Evolutionary conservation across 805 yeast species (phyloP).

Genomic region (Tetrapisispora nanseiensis): DNA sequence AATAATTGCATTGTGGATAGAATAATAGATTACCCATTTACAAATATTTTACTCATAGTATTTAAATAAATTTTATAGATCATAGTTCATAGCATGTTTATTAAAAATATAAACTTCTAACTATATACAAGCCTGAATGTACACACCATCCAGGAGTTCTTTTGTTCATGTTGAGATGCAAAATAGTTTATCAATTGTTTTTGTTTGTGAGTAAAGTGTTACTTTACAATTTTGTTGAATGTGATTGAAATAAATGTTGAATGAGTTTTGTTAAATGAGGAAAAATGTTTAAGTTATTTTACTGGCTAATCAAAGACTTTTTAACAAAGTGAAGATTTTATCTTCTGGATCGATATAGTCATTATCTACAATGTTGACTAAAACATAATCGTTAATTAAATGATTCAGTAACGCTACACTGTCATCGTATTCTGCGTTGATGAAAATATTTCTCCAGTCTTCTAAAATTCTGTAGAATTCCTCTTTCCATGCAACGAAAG

Average conservation of each 20-base stretch:
- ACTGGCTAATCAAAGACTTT: not conserved
- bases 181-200: not conserved
- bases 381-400: slow-evolving; percentile 46
- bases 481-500: slow-evolving; percentile 95
- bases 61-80: too few relatives aligned
- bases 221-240: not conserved
- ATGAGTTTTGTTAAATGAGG: not conserved
- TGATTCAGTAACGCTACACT: slow-evolving; percentile 18
- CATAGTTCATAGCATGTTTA: not conserved
- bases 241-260: not conserved
- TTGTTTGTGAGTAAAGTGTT: not conserved
- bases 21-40: too few relatives aligned
- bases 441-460: slow-evolving; percentile 64
- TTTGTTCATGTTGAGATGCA: slow-evolving; percentile 3
- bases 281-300: not conserved
- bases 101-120: slow-evolving; percentile 1
- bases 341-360: slow-evolving; percentile 50
- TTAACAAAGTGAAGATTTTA: slow-evolving; percentile 46
- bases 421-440: slow-evolving; percentile 28
- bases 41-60: too few relatives aligned
- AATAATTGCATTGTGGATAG: too few relatives aligned
- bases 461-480: slow-evolving; percentile 76
- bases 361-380: slow-evolving; percentile 86
- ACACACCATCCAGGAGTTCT: not conserved
- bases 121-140: not conserved